Evolutionary conservation across 768 basidiomycete species (phyloP), one percentile per base, ranked within the genome.

Genomic region (Pisolithus sp.): DNA sequence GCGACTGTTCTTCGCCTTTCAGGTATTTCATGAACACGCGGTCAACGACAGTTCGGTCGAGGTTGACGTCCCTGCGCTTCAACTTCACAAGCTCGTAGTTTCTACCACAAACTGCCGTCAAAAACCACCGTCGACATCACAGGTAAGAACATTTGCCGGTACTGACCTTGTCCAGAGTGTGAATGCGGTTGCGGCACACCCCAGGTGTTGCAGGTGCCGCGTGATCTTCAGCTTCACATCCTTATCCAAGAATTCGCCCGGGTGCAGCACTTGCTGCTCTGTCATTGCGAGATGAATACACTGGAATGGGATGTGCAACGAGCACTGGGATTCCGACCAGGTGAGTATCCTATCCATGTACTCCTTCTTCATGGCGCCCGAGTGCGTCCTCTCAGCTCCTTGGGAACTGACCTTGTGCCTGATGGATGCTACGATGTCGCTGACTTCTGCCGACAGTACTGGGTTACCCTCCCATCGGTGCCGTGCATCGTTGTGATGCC

Each of bases 1-100:
- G 34, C 47, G 57, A 40, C 4, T 51, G 21, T 2, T 18, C 4
- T 18, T 58, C 34, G 4, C 31, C 8, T 17, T 38, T 17, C 5
- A 58, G 55, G 17, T 40, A 56, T 6, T 38, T 53, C 13, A 9
- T 37, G 26, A 56, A 36, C 1, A 58, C 28, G 1, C 9, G 31
- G 10, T 58, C 20, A 2, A 58, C 24, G 4, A 30, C 18, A 0
- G 5, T 23, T 3, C 3, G 15, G 52, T 59, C 20, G 24, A 47
- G 13, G 2, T 48, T 55, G 26, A 71, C 34, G 36, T 71, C 56
- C 4, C 55, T 42, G 7, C 50, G 9, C 30, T 63, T 57, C 2
- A 73, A 34, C 7, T 59, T 55, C 12, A 65, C 48, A 0, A 64
- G 52, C 52, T 73, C 68, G 37, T 66, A 69, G 54, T 65, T 66